Percentiles rank a stretch among this genome's conserved stretches.
Evolutionary conservation across 805 yeast species (phyloP).

Genomic region (Ogataea nitratoaversa): DNA sequence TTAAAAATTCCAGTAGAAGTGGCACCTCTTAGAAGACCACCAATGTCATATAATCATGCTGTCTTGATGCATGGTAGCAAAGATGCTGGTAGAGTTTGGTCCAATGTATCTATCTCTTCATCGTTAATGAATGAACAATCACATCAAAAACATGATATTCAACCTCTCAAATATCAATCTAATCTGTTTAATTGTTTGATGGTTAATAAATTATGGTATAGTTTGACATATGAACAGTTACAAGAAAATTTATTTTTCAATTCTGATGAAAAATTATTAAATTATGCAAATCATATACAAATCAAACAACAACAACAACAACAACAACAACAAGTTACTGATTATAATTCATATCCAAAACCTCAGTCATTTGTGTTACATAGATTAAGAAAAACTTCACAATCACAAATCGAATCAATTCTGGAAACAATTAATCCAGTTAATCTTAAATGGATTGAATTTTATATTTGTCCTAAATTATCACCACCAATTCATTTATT

Average conservation of each 20-base stretch:
- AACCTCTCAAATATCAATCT: slow-evolving; percentile 8
- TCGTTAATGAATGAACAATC: slow-evolving; percentile 6
- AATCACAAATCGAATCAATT: slow-evolving; percentile 48
- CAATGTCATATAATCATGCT: slow-evolving; percentile 67
- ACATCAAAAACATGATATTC: slow-evolving; percentile 1
- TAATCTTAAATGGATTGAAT: slow-evolving; percentile 63
- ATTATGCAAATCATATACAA: slow-evolving; percentile 11
- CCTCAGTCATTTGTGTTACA: slow-evolving; percentile 55
- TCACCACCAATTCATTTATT: slow-evolving; percentile 51
- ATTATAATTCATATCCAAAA: not conserved
- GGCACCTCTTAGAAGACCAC: slow-evolving; percentile 59
- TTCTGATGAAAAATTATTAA: slow-evolving; percentile 35
- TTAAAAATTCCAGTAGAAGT: slow-evolving; percentile 57
- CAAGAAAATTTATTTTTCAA: slow-evolving; percentile 53
- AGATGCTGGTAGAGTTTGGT: slow-evolving; percentile 37
- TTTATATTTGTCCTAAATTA: slow-evolving; percentile 76
- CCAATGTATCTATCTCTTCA: slow-evolving; percentile 14
- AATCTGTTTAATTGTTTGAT: slow-evolving; percentile 57
- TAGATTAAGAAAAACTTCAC: slow-evolving; percentile 51
- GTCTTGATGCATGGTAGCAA: slow-evolving; percentile 46
- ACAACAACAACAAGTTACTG: too few relatives aligned
- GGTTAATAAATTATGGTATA: slow-evolving; percentile 67
- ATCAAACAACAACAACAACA: too few relatives aligned
- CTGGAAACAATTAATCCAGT: slow-evolving; percentile 38
- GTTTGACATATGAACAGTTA: slow-evolving; percentile 50